Conservation (phyloP, 805 yeast species). For the Helenozyma baotianmanensis region DNA sequence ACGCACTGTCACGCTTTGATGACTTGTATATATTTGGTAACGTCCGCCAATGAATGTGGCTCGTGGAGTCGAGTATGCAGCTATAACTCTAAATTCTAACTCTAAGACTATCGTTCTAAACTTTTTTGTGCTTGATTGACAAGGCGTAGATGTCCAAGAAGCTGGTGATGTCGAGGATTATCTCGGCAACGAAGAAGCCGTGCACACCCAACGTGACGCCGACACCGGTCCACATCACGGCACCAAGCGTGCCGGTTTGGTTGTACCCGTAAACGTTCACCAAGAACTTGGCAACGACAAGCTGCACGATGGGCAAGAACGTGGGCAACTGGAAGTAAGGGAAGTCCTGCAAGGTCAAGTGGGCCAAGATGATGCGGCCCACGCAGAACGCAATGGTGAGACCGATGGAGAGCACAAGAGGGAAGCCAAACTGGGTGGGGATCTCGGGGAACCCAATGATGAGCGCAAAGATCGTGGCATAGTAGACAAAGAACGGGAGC, state of each 20-base stretch:
- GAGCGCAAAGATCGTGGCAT: constrained; percentile 44
- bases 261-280: constrained; percentile 35
- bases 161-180: constrained; percentile 72
- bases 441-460: constrained; percentile 49
- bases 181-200: constrained; percentile 67
- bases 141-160: constrained; percentile 84
- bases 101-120: too few relatives aligned
- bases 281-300: constrained; percentile 30
- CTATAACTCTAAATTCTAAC: not conserved
- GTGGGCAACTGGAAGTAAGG: constrained; percentile 71
- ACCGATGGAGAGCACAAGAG: constrained; percentile 68
- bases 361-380: constrained; percentile 87
- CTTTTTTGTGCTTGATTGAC: constrained; percentile 74
- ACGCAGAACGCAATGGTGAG: constrained; percentile 76
- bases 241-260: constrained; percentile 40
- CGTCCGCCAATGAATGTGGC: constrained; percentile 6
- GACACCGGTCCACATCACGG: constrained; percentile 60
- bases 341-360: constrained; percentile 73
- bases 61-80: too few relatives aligned
- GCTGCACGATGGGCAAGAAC: constrained; percentile 56
- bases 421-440: constrained; percentile 41
- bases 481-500: constrained; percentile 62
- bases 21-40: constrained; percentile 18
- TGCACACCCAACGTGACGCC: constrained; percentile 67
- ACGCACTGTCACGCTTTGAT: constrained; percentile 12